These are phyloP conservation scores for Schizochytrium sp. DNA, from an alignment of 108 stramenopile genomes.

Conservation along the genomic window DNA sequence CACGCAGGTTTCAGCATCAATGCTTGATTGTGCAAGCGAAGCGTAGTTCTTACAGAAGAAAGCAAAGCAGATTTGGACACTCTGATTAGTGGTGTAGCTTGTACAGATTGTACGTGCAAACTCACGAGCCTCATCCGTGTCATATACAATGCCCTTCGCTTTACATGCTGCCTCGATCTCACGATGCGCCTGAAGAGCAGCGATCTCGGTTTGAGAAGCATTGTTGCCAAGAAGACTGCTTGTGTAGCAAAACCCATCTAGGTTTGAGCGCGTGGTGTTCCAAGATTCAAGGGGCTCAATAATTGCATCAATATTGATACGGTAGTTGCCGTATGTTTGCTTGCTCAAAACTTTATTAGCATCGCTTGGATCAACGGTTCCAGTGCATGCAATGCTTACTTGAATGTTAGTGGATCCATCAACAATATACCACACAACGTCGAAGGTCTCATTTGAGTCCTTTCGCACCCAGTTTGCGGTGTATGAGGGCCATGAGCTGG, in stretches of 20 bases:
- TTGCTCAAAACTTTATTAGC: conserved; percentile 4
- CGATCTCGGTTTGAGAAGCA: not conserved
- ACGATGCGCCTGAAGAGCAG: not conserved
- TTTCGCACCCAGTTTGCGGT: not conserved
- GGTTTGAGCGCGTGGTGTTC: not conserved
- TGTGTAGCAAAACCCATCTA: conserved; percentile 55
- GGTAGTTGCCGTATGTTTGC: conserved; percentile 51
- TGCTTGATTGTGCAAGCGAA: not conserved
- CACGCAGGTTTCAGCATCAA: not conserved
- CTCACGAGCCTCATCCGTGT: not conserved
- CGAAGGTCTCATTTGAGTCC: not conserved
- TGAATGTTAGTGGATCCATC: conserved; percentile 4
- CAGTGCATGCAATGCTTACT: not conserved
- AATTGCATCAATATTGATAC: not conserved
- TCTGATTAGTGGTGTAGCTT: not conserved
- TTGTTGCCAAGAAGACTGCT: not conserved
- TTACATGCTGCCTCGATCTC: not conserved
- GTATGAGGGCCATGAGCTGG: not conserved
- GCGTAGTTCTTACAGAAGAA: conserved; percentile 59
- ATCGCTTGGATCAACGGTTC: conserved; percentile 29
- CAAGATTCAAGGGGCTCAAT: conserved; percentile 27
- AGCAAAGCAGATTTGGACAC: conserved; percentile 19
- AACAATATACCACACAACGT: not conserved
- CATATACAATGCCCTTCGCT: conserved; percentile 18
- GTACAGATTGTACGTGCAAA: conserved; percentile 33